Base-by-base conservation (phyloP, 768 basidiomycete species). In the Hygrocybe coccinea region DNA sequence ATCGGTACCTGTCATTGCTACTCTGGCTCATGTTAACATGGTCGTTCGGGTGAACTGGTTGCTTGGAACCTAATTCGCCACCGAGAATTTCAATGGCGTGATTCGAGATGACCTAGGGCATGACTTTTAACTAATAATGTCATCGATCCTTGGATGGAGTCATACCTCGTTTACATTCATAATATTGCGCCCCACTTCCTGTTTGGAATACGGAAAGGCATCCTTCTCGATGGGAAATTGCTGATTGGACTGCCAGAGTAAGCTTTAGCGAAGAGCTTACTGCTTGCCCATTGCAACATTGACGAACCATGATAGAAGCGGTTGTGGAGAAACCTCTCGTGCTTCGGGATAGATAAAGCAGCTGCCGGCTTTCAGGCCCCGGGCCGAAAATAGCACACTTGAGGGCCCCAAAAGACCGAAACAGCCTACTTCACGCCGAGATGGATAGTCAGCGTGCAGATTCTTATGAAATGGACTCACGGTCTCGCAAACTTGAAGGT, bases 21-120 rank as follows among this genome's bases (percentile, higher is more conserved):
- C 92, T 95, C 72, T 98, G 95, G 70, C 91, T 93, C 89, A 89
- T 95, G 78, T 99, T 99, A 64, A 97, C 95, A 73, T 99, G 97
- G 68, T 99, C 97, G 71, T 99, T 99, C 36, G 97, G 97, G 69
- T 99, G 97, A 2, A 99, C 95, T 8, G 97, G 97, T 64, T 79
- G 91, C 79, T 98, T 99, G 45, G 90, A 92, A 34, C 97, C 97
- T 55, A 97, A 78, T 74, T 94, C 80, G 15, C 97, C 97, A 6
- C 97, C 97, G 58, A 98, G 84, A 58, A 97, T 75, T 75, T 99
- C 93, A 66, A 98, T 99, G 35, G 97, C 97, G 56, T 95, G 86
- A 71, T 99, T 99, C 22, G 94, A 95, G 67, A 99, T 95, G 64
- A 97, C 95, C 91, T 93, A 56, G n/a, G 19, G 36, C 14, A 50